phyloP scores from a whole-genome alignment of 495 filamentous ascomycete genomes.

The Chaetomium cochliodes region DNA sequence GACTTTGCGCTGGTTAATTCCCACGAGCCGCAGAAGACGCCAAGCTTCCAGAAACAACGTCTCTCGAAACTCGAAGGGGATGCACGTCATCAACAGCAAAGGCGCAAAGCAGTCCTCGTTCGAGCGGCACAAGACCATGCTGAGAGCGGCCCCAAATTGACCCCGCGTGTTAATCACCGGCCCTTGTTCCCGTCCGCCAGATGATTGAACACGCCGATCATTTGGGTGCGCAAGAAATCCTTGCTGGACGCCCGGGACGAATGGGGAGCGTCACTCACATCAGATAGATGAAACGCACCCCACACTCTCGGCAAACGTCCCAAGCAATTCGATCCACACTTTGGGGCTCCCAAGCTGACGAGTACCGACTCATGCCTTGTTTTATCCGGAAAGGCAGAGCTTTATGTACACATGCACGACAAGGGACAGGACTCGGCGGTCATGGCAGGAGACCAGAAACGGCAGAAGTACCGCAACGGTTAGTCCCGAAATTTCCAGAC shows the following conservation, averaged over 20 bases:
- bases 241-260: background rate
- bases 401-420: background rate
- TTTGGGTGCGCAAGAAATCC: background rate
- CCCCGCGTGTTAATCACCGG: background rate
- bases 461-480: slow-evolving; percentile 1
- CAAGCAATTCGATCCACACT: background rate
- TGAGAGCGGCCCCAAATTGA: background rate
- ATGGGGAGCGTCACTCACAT: slow-evolving; percentile 8
- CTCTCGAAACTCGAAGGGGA: too few species aligned
- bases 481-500: background rate
- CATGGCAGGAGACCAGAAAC: background rate
- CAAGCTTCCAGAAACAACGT: background rate
- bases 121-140: background rate
- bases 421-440: background rate
- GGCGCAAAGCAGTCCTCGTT: background rate
- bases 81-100: background rate
- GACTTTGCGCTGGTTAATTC: background rate
- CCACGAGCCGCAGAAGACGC: background rate
- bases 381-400: slow-evolving; percentile 16
- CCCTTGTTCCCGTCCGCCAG: slow-evolving; percentile 10
- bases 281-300: slow-evolving; percentile 21
- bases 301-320: slow-evolving; percentile 10
- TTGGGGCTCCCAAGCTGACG: background rate
- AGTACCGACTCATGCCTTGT: background rate
- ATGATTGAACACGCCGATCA: slow-evolving; percentile 13